Evolutionary conservation across 495 filamentous ascomycete genomes (phyloP).

Genomic region (Aspergillus olivimuriae): DNA sequence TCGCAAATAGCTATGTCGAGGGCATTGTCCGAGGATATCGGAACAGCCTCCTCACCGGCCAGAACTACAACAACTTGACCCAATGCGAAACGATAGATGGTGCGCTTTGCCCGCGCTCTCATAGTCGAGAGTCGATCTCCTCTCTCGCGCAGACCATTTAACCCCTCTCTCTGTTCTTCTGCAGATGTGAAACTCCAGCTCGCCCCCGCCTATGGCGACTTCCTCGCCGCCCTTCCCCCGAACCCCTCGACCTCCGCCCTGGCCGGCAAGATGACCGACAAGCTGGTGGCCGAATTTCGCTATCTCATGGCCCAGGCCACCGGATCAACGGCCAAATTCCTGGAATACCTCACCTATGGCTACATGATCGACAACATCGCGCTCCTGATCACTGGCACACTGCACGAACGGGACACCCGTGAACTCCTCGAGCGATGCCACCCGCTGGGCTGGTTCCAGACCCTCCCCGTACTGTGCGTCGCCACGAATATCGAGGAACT

Average conservation of each 20-base stretch:
- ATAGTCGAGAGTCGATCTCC: conserved; percentile 1
- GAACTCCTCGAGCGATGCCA: conserved; percentile 95
- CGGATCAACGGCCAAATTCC: conserved; percentile 84
- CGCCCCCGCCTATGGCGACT: conserved; percentile 93
- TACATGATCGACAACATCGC: conserved; percentile 99
- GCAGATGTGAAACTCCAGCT: conserved; percentile 97
- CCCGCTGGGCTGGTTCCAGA: conserved; percentile 97
- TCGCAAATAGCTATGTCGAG: conserved; percentile 71
- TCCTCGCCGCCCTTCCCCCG: conserved; percentile 87
- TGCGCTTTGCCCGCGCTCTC: conserved; percentile 30
- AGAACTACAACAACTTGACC: conserved; percentile 91
- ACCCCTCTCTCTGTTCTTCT: not conserved
- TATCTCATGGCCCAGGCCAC: conserved; percentile 90
- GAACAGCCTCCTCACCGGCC: conserved; percentile 81
- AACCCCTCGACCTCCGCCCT: conserved; percentile 95
- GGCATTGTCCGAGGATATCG: conserved; percentile 95
- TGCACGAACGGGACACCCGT: conserved; percentile 94
- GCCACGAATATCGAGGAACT: conserved; percentile 97
- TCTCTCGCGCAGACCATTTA: not conserved
- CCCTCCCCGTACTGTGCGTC: conserved; percentile 94
- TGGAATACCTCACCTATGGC: conserved; percentile 95
- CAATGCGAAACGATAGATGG: conserved; percentile 99
- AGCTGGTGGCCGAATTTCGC: conserved; percentile 94
- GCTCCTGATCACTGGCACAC: conserved; percentile 93
- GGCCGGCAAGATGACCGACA: conserved; percentile 92